These are phyloP conservation scores for Corynespora cassiicola DNA, from an alignment of 2,329 filamentous ascomycete species.

Conservation along the genomic window DNA sequence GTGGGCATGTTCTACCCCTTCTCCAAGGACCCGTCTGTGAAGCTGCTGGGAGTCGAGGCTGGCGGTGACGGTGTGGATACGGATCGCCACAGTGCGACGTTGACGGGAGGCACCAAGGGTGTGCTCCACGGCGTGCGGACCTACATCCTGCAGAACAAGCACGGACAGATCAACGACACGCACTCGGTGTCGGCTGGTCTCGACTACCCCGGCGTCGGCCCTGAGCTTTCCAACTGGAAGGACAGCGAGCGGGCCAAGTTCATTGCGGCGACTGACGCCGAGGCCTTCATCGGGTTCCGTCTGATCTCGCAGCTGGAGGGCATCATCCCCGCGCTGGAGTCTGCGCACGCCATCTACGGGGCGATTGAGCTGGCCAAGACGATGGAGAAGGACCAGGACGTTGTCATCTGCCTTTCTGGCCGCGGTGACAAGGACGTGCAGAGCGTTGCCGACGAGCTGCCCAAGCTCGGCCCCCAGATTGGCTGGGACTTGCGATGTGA, in stretches of 20 bases:
- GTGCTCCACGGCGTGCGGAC: conserved; percentile 96
- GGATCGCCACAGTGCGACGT: conserved; percentile 81
- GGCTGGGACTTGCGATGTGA: conserved; percentile 69
- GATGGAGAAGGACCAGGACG: conserved; percentile 84
- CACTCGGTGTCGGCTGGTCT: conserved; percentile 96
- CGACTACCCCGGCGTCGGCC: conserved; percentile 96
- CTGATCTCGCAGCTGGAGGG: conserved; percentile 87
- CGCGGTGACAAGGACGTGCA: conserved; percentile 98
- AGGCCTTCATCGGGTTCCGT: conserved; percentile 88
- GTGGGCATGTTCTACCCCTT: conserved; percentile 99
- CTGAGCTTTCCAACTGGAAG: conserved; percentile 92
- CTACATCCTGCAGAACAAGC: conserved; percentile 89
- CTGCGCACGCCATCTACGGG: conserved; percentile 89
- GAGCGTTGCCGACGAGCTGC: conserved; percentile 94
- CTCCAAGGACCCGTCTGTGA: conserved; percentile 80
- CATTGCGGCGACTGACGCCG: conserved; percentile 86
- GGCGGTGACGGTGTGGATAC: conserved; percentile 93
- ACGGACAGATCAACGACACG: conserved; percentile 93
- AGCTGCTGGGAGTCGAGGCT: conserved; percentile 91
- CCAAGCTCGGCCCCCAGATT: conserved; percentile 86
- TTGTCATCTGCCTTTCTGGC: conserved; percentile 93
- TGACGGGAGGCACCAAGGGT: conserved; percentile 85
- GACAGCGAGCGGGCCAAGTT: conserved; percentile 86
- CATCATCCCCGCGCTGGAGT: conserved; percentile 95
- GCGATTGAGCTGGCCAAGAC: conserved; percentile 90